Percentiles rank a stretch among this genome's conserved stretches.
These are phyloP conservation scores for Leishmania mexicana DNA, from an alignment of 208 protist species.

Conservation along the genomic window DNA sequence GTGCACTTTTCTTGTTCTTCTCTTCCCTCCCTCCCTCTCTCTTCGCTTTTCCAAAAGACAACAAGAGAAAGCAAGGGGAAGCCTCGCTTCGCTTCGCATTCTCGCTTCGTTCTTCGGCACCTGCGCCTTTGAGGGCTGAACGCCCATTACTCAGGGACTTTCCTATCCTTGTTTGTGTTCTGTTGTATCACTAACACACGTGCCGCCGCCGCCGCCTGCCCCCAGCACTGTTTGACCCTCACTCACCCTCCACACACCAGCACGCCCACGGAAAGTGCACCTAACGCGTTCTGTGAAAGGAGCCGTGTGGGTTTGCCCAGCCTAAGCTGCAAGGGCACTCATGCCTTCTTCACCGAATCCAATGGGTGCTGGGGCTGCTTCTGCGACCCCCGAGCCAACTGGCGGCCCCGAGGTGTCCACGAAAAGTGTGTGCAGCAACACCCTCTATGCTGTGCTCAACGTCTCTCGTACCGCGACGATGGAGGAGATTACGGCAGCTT, in stretches of 20 bases:
- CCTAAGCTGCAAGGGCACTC: background rate
- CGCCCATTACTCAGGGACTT: background rate
- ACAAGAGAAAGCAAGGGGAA: background rate
- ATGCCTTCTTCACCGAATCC: slow-evolving; percentile 10
- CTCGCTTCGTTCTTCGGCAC: background rate
- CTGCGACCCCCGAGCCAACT: background rate
- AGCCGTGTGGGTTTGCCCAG: too few species aligned
- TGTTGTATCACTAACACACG: background rate
- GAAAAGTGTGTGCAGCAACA: slow-evolving; percentile 8
- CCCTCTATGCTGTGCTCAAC: slow-evolving; percentile 79
- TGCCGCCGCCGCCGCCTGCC: background rate
- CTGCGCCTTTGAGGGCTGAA: background rate
- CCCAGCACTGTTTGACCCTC: background rate
- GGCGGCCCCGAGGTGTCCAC: background rate
- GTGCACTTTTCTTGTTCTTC: background rate
- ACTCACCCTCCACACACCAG: background rate
- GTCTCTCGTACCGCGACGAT: slow-evolving; percentile 61
- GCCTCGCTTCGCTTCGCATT: background rate
- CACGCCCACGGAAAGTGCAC: background rate
- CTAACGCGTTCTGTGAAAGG: background rate
- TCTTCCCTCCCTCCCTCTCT: background rate
- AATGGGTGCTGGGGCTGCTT: background rate
- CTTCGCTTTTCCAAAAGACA: background rate
- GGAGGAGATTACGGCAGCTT: slow-evolving; percentile 86
- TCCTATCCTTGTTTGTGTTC: background rate